Evolutionary conservation across 495 filamentous ascomycete genomes (phyloP).

Genomic region (Penicillium cataractarum): DNA sequence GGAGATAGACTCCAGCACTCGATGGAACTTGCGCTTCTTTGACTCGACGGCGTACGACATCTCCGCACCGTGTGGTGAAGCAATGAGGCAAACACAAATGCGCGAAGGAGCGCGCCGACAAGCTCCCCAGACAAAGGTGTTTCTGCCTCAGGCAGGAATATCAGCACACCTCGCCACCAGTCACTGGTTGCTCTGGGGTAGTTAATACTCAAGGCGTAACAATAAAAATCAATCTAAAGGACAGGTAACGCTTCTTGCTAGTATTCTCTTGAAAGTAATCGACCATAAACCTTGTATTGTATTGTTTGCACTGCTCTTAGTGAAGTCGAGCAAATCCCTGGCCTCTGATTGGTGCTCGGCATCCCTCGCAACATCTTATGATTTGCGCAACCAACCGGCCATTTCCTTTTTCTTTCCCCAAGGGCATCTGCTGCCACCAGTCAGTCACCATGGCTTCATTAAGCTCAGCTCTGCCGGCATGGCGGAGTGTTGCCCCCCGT

Average conservation of each 20-base stretch:
- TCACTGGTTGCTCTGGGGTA: background rate
- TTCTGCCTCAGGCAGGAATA: constrained; percentile 28
- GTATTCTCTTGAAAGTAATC: background rate
- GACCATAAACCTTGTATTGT: no score
- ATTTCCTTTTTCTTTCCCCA: constrained; percentile 21
- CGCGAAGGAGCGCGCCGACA: background rate
- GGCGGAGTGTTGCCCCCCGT: constrained; percentile 49
- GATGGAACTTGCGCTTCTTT: constrained; percentile 60
- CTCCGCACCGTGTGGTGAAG: constrained; percentile 14
- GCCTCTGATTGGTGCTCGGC: constrained; percentile 32
- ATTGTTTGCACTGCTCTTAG: background rate
- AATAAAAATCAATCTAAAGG: no score
- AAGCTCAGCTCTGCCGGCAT: constrained; percentile 33
- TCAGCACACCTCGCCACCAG: background rate
- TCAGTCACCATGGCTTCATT: constrained; percentile 42
- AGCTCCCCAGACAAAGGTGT: constrained; percentile 11
- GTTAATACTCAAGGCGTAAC: no score
- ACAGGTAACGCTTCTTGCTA: no score
- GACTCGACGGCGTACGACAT: constrained; percentile 58
- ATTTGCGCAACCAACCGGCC: constrained; percentile 19
- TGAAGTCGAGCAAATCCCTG: constrained; percentile 24
- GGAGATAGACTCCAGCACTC: constrained; percentile 59
- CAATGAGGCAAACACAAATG: constrained; percentile 6
- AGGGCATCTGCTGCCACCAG: constrained; percentile 8
- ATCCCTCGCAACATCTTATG: constrained; percentile 22